Evolutionary conservation across 139 green algal genomes (phyloP), one percentile per base, ranked within the genome.

Genomic region (Chlorella vulgaris): DNA sequence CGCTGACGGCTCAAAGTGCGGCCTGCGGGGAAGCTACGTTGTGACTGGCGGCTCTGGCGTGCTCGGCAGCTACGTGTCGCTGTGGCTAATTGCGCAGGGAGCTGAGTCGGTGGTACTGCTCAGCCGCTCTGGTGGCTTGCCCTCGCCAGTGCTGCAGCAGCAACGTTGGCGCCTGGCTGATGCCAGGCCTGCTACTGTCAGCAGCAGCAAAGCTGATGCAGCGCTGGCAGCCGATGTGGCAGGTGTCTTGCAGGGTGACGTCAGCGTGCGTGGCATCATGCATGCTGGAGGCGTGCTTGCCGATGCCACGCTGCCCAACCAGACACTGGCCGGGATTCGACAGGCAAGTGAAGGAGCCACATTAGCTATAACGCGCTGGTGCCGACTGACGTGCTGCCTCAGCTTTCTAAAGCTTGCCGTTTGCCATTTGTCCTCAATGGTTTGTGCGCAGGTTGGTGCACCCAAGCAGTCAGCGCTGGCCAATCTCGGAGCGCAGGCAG

Each of bases 251-350:
- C 36, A 7, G 1, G 4, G 8, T 31, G 24, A 7, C 29, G 4
- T 33, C 13, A 13, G 6, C 28, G 28, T 79, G 19, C 26, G 29
- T 15, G 73, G 42, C 47, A 68, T 95, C 33, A 43, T 97, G 10
- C 92, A 93, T 80, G 91, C 91, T 6, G 91, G 91, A 28, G 93
- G 93, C n/a, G 91, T 95, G 33, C 82, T 97, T 43, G 81, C 86
- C 6, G 94, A 97, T 77, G 91, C 88, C 26, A 90, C 89, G 0
- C 55, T 98, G 1, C 7, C 29, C 1, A 89, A 90, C 19, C 92
- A 95, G 81, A 90, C 53, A 24, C 53, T 83, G 0, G 18, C 28
- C 10, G 51, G 47, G 24, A 69, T 83, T 5, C 47, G 65, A 18
- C 65, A 83, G 77, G 77, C 28, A 60, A 62, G 55, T 8, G 2